Evolutionary conservation across 2,329 filamentous ascomycete genomes (phyloP).

Genomic region (Corynespora cassiicola): DNA sequence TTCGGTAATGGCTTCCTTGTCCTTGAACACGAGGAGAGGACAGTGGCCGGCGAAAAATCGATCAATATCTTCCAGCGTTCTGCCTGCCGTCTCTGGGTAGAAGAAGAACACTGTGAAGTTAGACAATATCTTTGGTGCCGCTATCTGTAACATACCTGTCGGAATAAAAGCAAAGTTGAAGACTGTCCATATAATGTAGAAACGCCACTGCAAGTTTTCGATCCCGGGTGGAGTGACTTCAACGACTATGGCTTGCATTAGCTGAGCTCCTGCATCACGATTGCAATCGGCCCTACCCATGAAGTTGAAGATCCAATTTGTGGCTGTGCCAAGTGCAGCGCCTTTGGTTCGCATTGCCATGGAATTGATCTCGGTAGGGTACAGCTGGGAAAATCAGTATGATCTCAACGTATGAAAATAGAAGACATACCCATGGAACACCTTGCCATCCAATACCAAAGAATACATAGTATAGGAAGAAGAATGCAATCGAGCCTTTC

Average conservation of each 20-base stretch:
- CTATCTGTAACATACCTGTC: conserved; percentile 17
- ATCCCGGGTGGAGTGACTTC: conserved; percentile 54
- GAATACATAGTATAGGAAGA: conserved; percentile 63
- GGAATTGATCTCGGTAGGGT: conserved; percentile 58
- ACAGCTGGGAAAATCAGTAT: conserved; percentile 41
- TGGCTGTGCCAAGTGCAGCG: conserved; percentile 57
- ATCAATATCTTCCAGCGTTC: conserved; percentile 40
- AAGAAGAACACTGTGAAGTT: conserved; percentile 31
- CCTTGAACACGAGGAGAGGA: conserved; percentile 52
- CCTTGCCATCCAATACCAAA: conserved; percentile 60
- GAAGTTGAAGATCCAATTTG: conserved; percentile 59
- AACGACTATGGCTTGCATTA: conserved; percentile 17
- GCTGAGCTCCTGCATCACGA: neutral
- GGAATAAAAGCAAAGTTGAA: conserved; percentile 58
- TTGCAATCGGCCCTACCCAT: conserved; percentile 21
- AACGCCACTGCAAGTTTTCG: conserved; percentile 47
- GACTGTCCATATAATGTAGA: conserved; percentile 55
- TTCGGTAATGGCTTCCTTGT: conserved; percentile 54
- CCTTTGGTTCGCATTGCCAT: conserved; percentile 58
- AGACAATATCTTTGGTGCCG: neutral
- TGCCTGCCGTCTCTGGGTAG: conserved; percentile 35
- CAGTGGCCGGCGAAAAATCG: conserved; percentile 28
- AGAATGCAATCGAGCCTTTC: conserved; percentile 55
- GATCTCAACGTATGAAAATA: neutral
- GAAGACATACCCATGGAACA: conserved; percentile 46